Percentiles rank a stretch among this genome's conserved stretches.
phyloP scores from a whole-genome alignment of 2,329 filamentous ascomycete species.

The Colletotrichum shisoi region DNA sequence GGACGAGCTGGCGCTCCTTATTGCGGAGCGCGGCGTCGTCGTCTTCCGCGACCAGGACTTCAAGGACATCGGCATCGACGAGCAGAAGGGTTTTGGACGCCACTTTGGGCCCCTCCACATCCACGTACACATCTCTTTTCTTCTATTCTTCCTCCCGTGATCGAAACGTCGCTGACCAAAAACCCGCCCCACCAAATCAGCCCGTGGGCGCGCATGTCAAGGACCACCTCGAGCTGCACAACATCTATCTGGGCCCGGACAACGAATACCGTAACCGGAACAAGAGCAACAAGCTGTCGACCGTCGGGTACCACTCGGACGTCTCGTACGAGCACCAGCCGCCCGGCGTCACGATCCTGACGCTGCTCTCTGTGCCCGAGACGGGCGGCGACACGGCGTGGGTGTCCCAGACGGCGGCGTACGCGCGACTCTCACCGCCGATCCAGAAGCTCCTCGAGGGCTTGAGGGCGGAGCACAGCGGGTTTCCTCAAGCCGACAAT shows the following conservation, averaged over 20 bases:
- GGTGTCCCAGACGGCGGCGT: conserved; percentile 51
- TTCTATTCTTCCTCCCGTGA: too few relatives aligned
- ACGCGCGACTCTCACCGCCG: conserved; percentile 49
- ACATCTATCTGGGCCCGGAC: conserved; percentile 57
- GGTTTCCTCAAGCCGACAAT: conserved; percentile 50
- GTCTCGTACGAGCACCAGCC: conserved; percentile 55
- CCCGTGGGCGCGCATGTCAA: conserved; percentile 55
- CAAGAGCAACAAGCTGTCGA: conserved; percentile 49
- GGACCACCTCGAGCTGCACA: conserved; percentile 55
- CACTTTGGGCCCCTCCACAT: conserved; percentile 52
- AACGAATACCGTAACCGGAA: conserved; percentile 53
- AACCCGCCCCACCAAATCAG: conserved; percentile 37
- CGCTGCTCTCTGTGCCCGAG: conserved; percentile 49
- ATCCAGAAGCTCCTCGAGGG: conserved; percentile 50
- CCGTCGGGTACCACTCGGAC: conserved; percentile 53
- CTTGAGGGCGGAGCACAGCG: conserved; percentile 51
- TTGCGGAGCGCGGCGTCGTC: conserved; percentile 53
- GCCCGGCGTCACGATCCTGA: conserved; percentile 53
- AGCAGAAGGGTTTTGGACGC: conserved; percentile 28
- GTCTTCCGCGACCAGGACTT: conserved; percentile 51
- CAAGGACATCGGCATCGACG: conserved; percentile 29
- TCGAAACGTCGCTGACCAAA: conserved; percentile 7
- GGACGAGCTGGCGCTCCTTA: conserved; percentile 54
- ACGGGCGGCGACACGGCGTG: conserved; percentile 52
- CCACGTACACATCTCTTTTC: conserved; percentile 44